Percentiles rank a stretch among this genome's conserved stretches.
These are phyloP conservation scores for Tremella yokohamensis DNA, from an alignment of 768 basidiomycete genomes.

Conservation along the genomic window DNA sequence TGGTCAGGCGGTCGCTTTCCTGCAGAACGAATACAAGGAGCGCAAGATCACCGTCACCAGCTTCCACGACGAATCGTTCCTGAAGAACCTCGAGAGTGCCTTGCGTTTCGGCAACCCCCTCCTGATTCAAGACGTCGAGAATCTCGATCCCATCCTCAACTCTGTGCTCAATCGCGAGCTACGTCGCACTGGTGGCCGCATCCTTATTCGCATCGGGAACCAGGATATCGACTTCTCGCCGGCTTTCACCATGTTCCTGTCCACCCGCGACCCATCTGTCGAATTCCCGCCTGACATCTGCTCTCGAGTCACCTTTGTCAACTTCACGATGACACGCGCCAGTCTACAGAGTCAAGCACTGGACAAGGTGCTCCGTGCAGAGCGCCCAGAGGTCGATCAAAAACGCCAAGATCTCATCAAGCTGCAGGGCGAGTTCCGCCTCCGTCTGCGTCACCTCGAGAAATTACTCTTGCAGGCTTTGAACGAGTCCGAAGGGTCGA, in stretches of 20 bases:
- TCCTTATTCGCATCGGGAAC: constrained; percentile 89
- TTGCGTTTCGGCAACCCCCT: constrained; percentile 96
- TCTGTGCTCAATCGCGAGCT: constrained; percentile 96
- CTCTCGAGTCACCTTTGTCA: constrained; percentile 92
- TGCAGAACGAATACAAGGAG: constrained; percentile 90
- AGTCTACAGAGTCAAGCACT: constrained; percentile 98
- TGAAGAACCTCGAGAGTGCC: constrained; percentile 97
- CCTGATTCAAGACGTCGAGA: constrained; percentile 96
- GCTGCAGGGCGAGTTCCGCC: constrained; percentile 94
- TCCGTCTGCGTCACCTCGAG: constrained; percentile 86
- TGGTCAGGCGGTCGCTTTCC: constrained; percentile 90
- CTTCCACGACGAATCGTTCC: constrained; percentile 97
- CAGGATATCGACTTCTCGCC: constrained; percentile 99
- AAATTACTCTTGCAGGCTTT: constrained; percentile 87
- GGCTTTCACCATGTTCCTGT: constrained; percentile 99
- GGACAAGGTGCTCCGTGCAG: constrained; percentile 93
- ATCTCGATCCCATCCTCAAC: constrained; percentile 94
- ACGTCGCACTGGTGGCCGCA: constrained; percentile 90
- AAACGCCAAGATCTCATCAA: constrained; percentile 96
- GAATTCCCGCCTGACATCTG: constrained; percentile 99
- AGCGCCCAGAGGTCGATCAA: constrained; percentile 91
- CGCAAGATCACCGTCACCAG: constrained; percentile 97
- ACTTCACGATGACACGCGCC: constrained; percentile 97
- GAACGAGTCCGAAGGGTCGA: constrained; percentile 94
- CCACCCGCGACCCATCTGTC: constrained; percentile 92